A percentile compares a stretch with the other conserved stretches of the same genome.
Evolutionary conservation across 2,329 filamentous ascomycete genomes (phyloP).

Genomic region (Colletotrichum chrysophilum): DNA sequence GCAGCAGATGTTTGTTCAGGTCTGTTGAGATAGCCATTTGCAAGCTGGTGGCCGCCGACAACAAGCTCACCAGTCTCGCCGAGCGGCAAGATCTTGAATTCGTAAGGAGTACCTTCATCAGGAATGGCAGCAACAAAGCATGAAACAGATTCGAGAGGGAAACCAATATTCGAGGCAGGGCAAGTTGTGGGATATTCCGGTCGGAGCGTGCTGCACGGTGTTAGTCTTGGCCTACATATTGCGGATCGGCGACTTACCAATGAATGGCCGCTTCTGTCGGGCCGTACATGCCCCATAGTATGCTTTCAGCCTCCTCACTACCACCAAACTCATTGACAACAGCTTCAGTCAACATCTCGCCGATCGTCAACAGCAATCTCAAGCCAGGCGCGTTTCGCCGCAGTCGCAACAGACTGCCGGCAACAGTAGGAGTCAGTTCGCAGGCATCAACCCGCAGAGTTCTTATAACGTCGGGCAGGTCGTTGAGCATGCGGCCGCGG

Average conservation of each 20-base stretch:
- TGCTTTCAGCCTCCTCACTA: slow-evolving; percentile 53
- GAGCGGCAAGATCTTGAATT: slow-evolving; percentile 61
- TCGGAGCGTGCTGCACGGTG: neutral
- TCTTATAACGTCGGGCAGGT: slow-evolving; percentile 73
- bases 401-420: slow-evolving; percentile 74
- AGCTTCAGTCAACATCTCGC: slow-evolving; percentile 85
- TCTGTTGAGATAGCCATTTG: slow-evolving; percentile 81
- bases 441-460: slow-evolving; percentile 77
- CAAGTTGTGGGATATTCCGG: neutral
- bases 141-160: slow-evolving; percentile 82
- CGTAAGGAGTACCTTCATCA: slow-evolving; percentile 27
- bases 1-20: slow-evolving; percentile 74
- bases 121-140: slow-evolving; percentile 69
- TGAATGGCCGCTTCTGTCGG: slow-evolving; percentile 93
- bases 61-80: slow-evolving; percentile 81
- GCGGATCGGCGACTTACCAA: slow-evolving; percentile 50
- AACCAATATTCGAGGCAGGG: slow-evolving; percentile 66
- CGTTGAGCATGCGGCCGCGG: slow-evolving; percentile 72
- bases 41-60: slow-evolving; percentile 81
- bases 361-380: slow-evolving; percentile 81
- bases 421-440: slow-evolving; percentile 89
- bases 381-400: slow-evolving; percentile 71
- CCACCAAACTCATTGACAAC: slow-evolving; percentile 83
- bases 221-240: neutral
- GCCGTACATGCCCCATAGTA: slow-evolving; percentile 93